These are phyloP conservation scores for Umbelopsis sp. DNA, from an alignment of 192 early-diverging fungal species.

Conservation along the genomic window DNA sequence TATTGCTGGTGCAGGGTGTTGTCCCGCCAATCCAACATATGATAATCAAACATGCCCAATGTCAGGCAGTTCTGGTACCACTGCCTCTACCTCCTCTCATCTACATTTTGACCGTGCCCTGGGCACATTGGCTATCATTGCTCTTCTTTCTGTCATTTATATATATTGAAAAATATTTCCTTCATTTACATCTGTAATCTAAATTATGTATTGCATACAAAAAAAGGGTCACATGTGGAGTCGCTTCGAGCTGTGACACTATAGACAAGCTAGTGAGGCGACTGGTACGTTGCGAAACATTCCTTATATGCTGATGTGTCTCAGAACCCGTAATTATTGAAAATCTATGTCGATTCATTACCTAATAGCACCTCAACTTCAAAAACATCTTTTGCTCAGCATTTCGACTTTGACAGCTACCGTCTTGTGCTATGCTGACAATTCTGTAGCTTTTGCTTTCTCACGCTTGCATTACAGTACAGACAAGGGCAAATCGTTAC, in stretches of 20 bases:
- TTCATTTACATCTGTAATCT: not conserved
- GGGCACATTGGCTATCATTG: not conserved
- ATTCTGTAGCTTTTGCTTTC: not conserved
- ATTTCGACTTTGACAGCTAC: not conserved
- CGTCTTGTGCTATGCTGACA: not conserved
- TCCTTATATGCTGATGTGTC: not conserved
- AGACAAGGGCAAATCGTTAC: not conserved
- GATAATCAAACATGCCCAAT: slow-evolving; percentile 11
- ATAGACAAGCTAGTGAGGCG: too few species aligned
- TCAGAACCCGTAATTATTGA: too few species aligned
- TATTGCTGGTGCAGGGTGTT: slow-evolving; percentile 2
- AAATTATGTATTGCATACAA: not conserved
- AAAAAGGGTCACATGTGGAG: not conserved
- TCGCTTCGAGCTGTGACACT: too few species aligned
- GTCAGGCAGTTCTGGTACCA: not conserved
- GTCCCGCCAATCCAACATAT: slow-evolving; percentile 13
- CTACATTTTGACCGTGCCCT: not conserved
- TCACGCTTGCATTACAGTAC: slow-evolving; percentile 1
- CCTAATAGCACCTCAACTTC: too few species aligned
- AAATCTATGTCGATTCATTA: too few species aligned
- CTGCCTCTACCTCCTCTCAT: not conserved
- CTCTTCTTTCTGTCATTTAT: not conserved
- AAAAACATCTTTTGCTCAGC: too few species aligned
- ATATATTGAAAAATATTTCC: not conserved
- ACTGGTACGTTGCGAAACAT: not conserved